These are phyloP conservation scores for Ophiostoma sp. DNA, from an alignment of 2,329 filamentous ascomycete genomes.

Conservation along the genomic window DNA sequence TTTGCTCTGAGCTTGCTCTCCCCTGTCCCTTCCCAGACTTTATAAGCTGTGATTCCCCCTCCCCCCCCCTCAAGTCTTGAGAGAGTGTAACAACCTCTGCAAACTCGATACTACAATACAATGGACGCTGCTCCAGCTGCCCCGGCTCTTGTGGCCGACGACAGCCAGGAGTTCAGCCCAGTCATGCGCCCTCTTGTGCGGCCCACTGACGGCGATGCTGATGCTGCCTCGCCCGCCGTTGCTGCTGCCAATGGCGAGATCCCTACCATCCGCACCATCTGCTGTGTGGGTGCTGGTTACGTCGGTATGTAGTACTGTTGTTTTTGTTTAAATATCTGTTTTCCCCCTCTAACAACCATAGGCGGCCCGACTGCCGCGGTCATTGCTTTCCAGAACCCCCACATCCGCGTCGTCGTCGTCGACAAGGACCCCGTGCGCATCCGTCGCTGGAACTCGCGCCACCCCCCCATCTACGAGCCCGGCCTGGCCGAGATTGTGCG, in stretches of 20 bases:
- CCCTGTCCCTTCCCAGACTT: neutral
- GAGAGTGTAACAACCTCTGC: neutral
- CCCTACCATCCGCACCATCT: conserved; percentile 53
- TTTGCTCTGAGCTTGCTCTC: conserved; percentile 7
- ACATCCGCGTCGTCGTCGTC: conserved; percentile 67
- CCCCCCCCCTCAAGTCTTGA: neutral
- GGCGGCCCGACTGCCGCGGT: conserved; percentile 72
- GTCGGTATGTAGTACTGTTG: conserved; percentile 55
- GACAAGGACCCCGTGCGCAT: conserved; percentile 63
- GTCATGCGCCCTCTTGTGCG: conserved; percentile 34
- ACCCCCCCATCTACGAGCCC: conserved; percentile 72
- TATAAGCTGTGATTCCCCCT: neutral
- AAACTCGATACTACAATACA: conserved; percentile 14
- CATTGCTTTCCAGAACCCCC: conserved; percentile 66
- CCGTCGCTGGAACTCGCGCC: conserved; percentile 64
- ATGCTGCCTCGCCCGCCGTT: conserved; percentile 4
- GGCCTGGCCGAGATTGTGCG: conserved; percentile 64
- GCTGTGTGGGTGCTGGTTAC: conserved; percentile 71
- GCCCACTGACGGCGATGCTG: conserved; percentile 21
- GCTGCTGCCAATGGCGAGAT: conserved; percentile 6
- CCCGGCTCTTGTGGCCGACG: conserved; percentile 42
- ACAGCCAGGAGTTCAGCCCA: conserved; percentile 41
- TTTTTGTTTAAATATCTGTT: no score
- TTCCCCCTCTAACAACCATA: conserved; percentile 30
- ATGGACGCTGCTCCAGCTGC: conserved; percentile 38